Evolutionary conservation across 768 basidiomycete genomes (phyloP).

Genomic region (Mycena venus): DNA sequence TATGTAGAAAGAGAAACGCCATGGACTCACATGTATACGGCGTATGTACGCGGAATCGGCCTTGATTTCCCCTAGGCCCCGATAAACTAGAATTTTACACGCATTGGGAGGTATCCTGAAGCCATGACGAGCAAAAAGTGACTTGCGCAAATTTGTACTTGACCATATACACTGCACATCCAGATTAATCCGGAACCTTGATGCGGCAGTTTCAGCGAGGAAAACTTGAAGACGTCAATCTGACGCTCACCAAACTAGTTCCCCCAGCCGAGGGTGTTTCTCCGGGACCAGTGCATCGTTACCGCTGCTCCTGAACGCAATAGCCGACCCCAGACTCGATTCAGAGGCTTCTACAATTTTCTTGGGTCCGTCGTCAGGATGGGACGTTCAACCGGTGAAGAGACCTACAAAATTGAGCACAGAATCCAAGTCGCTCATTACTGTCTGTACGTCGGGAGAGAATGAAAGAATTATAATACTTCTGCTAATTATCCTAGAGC

Average conservation of each 20-base stretch:
- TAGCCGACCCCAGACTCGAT: conserved; percentile 57
- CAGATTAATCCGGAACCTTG: neutral
- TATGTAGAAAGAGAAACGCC: neutral
- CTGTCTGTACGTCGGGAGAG: too few relatives aligned
- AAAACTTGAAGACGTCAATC: neutral
- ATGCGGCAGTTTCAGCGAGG: neutral
- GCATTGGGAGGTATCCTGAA: conserved; percentile 26
- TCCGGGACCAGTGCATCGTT: conserved; percentile 60
- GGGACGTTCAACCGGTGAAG: too few relatives aligned
- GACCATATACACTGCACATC: neutral
- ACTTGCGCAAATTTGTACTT: neutral
- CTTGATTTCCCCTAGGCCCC: conserved; percentile 5
- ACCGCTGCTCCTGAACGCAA: conserved; percentile 53
- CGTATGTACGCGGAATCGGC: neutral
- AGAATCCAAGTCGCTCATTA: too few relatives aligned
- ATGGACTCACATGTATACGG: neutral
- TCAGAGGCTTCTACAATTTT: conserved; percentile 18
- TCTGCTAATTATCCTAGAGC: too few relatives aligned
- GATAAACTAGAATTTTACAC: conserved; percentile 13
- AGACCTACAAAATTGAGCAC: too few relatives aligned
- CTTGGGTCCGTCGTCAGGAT: too few relatives aligned
- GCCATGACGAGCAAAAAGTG: too few relatives aligned
- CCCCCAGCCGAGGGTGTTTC: conserved; percentile 31
- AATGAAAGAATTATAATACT: too few relatives aligned
- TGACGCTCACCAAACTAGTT: neutral